Evolutionary conservation across 1,284 basidiomycete genomes (phyloP).

Genomic region (Cutaneotrichosporon cutaneum): DNA sequence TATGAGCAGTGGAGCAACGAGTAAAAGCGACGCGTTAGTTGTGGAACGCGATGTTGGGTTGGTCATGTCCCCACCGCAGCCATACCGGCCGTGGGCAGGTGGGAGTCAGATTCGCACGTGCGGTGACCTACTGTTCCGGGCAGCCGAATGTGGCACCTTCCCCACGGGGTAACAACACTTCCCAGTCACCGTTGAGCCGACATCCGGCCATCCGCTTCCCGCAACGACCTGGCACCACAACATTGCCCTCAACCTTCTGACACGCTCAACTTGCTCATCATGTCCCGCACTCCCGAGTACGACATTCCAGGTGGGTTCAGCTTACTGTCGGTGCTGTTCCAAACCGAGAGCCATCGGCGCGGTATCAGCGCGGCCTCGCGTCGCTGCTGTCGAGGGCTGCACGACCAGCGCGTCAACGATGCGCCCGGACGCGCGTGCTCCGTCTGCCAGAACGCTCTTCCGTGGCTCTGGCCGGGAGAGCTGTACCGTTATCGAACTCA

Average conservation of each 20-base stretch:
- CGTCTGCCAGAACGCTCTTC: too few species aligned
- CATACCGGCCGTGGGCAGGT: too few species aligned
- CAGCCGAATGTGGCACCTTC: constrained; percentile 1
- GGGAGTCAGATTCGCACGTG: constrained; percentile 4
- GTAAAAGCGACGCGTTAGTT: not conserved
- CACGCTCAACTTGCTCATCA: not conserved
- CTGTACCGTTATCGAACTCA: too few species aligned
- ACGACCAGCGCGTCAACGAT: too few species aligned
- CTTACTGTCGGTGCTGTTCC: too few species aligned
- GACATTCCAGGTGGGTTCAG: constrained; percentile 25
- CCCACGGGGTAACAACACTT: constrained; percentile 1
- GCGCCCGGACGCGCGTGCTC: too few species aligned
- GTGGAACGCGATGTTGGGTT: not conserved
- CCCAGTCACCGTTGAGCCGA: not conserved
- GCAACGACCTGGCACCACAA: not conserved
- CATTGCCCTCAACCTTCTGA: not conserved
- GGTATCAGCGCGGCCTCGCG: too few species aligned
- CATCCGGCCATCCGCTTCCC: not conserved
- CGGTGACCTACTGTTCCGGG: not conserved
- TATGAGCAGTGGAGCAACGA: not conserved
- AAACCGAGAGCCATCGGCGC: too few species aligned
- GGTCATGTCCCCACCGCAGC: not conserved
- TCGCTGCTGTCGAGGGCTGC: too few species aligned
- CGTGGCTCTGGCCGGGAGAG: too few species aligned
- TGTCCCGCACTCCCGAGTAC: constrained; percentile 7